phyloP scores from a whole-genome alignment of 495 filamentous ascomycete species.

The Staphylotrichum longicolle region DNA sequence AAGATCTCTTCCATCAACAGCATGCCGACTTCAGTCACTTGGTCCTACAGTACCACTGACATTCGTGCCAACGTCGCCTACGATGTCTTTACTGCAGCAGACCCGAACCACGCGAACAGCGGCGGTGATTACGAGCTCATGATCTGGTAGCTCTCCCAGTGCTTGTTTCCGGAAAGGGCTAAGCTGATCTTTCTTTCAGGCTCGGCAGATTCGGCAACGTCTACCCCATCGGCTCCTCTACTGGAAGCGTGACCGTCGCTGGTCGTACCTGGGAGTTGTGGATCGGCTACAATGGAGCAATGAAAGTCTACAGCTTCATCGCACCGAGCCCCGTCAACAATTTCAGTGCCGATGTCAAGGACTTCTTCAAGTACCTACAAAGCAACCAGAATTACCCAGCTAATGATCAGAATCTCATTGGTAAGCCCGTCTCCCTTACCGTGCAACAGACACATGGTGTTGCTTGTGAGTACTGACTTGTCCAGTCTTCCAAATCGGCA shows the following conservation, averaged over 20 bases:
- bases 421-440: not conserved
- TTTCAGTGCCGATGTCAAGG: conserved; percentile 5
- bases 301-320: conserved; percentile 14
- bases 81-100: conserved; percentile 49
- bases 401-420: not conserved
- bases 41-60: conserved; percentile 41
- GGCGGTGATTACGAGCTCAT: conserved; percentile 51
- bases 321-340: not conserved
- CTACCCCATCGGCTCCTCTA: conserved; percentile 42
- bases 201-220: conserved; percentile 39
- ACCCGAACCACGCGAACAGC: conserved; percentile 45
- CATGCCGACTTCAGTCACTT: conserved; percentile 41
- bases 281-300: conserved; percentile 20
- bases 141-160: conserved; percentile 44
- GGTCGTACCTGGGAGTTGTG: conserved; percentile 42
- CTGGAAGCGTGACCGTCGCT: conserved; percentile 33
- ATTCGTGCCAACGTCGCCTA: conserved; percentile 48
- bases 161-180: not conserved
- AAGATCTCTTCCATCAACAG: conserved; percentile 30
- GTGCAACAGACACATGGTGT: too few species aligned
- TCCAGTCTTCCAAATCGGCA: too few species aligned
- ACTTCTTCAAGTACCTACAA: conserved; percentile 7
- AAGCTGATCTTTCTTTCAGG: conserved; percentile 17
- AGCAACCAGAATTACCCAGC: not conserved
- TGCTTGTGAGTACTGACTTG: too few species aligned